These are phyloP conservation scores for Kodamaea kakaduensis DNA, from an alignment of 805 yeast species.

Conservation along the genomic window DNA sequence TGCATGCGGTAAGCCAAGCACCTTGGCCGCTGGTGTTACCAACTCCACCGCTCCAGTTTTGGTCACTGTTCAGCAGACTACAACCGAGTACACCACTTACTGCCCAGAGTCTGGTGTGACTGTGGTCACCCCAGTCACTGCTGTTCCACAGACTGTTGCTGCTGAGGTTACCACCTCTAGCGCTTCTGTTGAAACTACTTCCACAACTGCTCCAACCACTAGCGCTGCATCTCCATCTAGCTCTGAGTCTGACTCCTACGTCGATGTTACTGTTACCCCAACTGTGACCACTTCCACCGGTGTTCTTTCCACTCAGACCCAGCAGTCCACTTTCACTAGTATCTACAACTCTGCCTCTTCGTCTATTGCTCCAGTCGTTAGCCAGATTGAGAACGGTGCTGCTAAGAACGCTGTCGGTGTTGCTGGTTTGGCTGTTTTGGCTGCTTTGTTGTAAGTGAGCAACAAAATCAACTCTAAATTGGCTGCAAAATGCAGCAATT, in stretches of 20 bases:
- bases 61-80: slow-evolving; percentile 30
- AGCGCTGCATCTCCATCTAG: slow-evolving; percentile 11
- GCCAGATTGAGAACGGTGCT: slow-evolving; percentile 30
- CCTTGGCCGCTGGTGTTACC: slow-evolving; percentile 10
- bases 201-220: slow-evolving; percentile 7
- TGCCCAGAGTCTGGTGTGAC: slow-evolving; percentile 27
- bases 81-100: slow-evolving; percentile 35
- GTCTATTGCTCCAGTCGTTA: slow-evolving; percentile 21
- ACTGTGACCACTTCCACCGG: slow-evolving; percentile 43
- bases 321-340: slow-evolving; percentile 37
- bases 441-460: slow-evolving; percentile 32
- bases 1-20: slow-evolving; percentile 15
- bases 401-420: slow-evolving; percentile 29
- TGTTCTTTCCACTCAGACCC: slow-evolving; percentile 40
- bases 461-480: no score
- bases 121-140: slow-evolving; percentile 13
- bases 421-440: slow-evolving; percentile 41
- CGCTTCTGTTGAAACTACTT: slow-evolving; percentile 11
- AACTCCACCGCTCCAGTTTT: slow-evolving; percentile 20
- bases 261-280: slow-evolving; percentile 50
- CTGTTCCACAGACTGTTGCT: slow-evolving; percentile 13
- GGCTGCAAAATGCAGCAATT: background rate
- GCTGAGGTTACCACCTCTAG: slow-evolving; percentile 5
- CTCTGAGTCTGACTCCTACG: slow-evolving; percentile 31
- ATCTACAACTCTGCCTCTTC: slow-evolving; percentile 20